Evolutionary conservation across 1,139 yeast genomes (phyloP).

Genomic region (Chernovozyma sophiae-reginae): DNA sequence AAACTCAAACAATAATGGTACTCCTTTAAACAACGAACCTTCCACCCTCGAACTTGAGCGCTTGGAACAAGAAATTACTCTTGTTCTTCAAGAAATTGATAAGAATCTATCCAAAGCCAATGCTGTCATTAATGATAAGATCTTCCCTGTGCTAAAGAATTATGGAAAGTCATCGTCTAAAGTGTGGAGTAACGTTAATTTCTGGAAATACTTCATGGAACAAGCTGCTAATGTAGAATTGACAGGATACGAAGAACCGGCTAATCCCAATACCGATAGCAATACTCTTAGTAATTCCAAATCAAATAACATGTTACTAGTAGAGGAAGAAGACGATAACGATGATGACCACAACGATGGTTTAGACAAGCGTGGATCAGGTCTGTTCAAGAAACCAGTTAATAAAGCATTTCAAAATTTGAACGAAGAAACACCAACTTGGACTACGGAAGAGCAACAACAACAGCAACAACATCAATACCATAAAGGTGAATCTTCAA

Average conservation of each 20-base stretch:
- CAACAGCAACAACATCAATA: slow-evolving; percentile 11
- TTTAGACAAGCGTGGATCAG: background rate
- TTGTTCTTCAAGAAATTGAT: slow-evolving; percentile 76
- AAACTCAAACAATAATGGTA: slow-evolving; percentile 7
- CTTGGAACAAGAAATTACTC: slow-evolving; percentile 77
- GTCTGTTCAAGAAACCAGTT: slow-evolving; percentile 19
- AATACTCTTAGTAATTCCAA: slow-evolving; percentile 12
- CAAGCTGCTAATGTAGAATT: slow-evolving; percentile 69
- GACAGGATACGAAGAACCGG: slow-evolving; percentile 53
- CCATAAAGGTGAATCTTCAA: slow-evolving; percentile 9
- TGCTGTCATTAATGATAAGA: slow-evolving; percentile 54
- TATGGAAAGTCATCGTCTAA: slow-evolving; percentile 53
- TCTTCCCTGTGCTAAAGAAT: slow-evolving; percentile 57
- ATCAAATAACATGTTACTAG: slow-evolving; percentile 9
- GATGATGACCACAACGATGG: slow-evolving; percentile 5
- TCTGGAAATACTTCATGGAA: slow-evolving; percentile 76
- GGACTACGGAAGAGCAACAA: slow-evolving; percentile 32
- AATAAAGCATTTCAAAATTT: slow-evolving; percentile 15
- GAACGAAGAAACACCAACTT: slow-evolving; percentile 36
- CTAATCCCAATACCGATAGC: slow-evolving; percentile 12
- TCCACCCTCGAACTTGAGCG: slow-evolving; percentile 59
- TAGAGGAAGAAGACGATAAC: slow-evolving; percentile 8
- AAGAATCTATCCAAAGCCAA: slow-evolving; percentile 63
- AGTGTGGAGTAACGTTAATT: slow-evolving; percentile 59
- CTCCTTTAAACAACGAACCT: slow-evolving; percentile 11